Evolutionary conservation across 2,329 filamentous ascomycete genomes (phyloP), one percentile per base, ranked within the genome.

Genomic region (Trichoderma semiorbis): DNA sequence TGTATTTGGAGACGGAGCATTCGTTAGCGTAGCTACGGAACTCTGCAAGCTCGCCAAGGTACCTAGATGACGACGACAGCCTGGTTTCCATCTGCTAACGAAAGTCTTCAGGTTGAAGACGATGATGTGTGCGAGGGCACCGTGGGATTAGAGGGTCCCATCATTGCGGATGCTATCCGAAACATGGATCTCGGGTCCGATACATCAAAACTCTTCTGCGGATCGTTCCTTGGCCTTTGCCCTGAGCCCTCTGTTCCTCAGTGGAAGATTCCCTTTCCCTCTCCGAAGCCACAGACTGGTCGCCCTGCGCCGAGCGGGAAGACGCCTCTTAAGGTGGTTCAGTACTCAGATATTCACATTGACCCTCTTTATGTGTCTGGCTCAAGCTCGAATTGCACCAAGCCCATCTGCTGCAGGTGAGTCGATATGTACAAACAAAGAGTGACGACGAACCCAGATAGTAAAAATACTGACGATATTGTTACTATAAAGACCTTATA

Each of bases 281-380:
- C 80, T 7, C 75, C 81, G 8, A 84, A 84, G 72, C 80, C 83
- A 8, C 71, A 78, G 18, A 75, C 76, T 18, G 75, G 72, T 16
- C 81, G 84, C 16, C 82, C 84, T 18, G 55, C 70, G 1, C 80
- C 85, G 2, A 87, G 84, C 66, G 83, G 84, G 3, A 78, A 83
- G 76, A 75, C 79, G 6, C 85, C 87, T 7, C 76, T 89, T 74
- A 84, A 86, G 74, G 81, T 90, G 5, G 86, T 89, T 28, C 88
- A 90, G 75, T 87, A 87, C 77, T 88, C 86, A 14, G 88, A 90
- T 74, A 87, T 89, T 55, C 88, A 90, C 72, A 80, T 90, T 68
- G 88, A 90, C 73, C 84, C 83, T 7, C 80, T 83, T 12, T 90
- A 90, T 76, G 82, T 83, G 28, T 78, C 83, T 2, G 88, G 88